Evolutionary conservation across 1,284 basidiomycete genomes (phyloP).

Genomic region (Fomitopsis betulina): DNA sequence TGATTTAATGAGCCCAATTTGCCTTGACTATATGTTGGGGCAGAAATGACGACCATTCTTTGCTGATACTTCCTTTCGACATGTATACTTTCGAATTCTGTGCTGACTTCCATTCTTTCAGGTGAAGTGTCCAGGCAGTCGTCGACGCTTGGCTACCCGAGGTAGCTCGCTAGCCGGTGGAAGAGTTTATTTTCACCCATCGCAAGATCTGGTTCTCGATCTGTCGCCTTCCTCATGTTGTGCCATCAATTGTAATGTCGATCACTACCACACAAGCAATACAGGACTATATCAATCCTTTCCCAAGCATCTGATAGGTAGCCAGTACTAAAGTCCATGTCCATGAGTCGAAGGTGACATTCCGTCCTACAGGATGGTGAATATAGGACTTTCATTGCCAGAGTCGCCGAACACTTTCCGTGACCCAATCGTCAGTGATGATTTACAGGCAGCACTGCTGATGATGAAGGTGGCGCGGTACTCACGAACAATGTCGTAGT

Average conservation of each 20-base stretch:
- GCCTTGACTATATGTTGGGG: conserved; percentile 14
- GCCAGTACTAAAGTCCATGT: neutral
- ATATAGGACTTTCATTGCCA: conserved; percentile 28
- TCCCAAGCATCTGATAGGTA: neutral
- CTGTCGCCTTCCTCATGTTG: too few species aligned
- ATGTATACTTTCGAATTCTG: neutral
- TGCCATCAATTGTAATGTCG: too few species aligned
- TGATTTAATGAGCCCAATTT: conserved; percentile 28
- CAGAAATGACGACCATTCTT: conserved; percentile 22
- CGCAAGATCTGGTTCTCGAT: too few species aligned
- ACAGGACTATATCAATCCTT: too few species aligned
- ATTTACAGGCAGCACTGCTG: neutral
- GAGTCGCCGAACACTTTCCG: conserved; percentile 32
- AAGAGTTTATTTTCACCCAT: too few species aligned
- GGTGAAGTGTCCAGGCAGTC: neutral
- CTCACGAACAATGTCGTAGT: conserved; percentile 30
- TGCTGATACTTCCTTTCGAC: conserved; percentile 17
- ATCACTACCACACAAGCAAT: too few species aligned
- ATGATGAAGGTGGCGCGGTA: neutral
- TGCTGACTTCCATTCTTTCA: neutral
- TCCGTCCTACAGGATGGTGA: conserved; percentile 18
- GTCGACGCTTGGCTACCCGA: neutral
- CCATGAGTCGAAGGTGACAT: neutral
- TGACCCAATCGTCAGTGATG: neutral
- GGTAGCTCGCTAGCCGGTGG: too few species aligned